Evolutionary conservation across 148 eudicot species (phyloP), one percentile per base, ranked within the genome.

Genomic region (Rhododendron kiyosumense): DNA sequence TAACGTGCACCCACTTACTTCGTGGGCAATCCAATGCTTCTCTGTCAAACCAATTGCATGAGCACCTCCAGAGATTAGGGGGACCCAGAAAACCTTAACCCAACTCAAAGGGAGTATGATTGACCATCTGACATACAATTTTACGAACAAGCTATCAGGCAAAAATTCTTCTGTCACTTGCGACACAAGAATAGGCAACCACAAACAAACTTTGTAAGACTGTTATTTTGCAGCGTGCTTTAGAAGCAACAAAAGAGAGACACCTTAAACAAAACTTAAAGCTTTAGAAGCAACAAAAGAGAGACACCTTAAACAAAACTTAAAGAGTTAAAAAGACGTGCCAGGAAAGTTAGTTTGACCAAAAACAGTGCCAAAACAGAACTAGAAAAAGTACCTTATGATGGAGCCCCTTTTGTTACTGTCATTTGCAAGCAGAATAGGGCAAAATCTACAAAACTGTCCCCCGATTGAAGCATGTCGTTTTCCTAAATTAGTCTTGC

Each of bases 1-100:
- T 59, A 36, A 78, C 34, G 81, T 79, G 57, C 32, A 83, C 86
- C 34, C 54, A 81, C 89, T 89, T 90, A 96, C 98, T 59, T 95
- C 97, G 86, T 92, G 86, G 84, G 98, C 92, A 90, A 96, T 89
- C 99, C 97, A 95, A 52, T 91, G 97, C 92, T 91, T 94, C 95
- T 95, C 99, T 86, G 95, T 92, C 87, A 92, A 89, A 86, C 99
- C 99, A 77, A 97, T 92, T 78, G 94, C 98, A 84, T 90, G 92
- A 85, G 95, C 96, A 85, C 99, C 99, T 84, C 87, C 85, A 83
- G 96, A 92, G 49, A 95, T 84, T 10, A 97, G 90, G 78, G 93
- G 85, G 83, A 85, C 87, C 99, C 99, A 97, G 89, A 97, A 97
- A 82, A 91, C 90, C 88, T 93, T 97, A 74, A 93, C 92, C 99